These are phyloP conservation scores for Cryptococcus sp. DNA, from an alignment of 1,284 basidiomycete species.

Conservation along the genomic window DNA sequence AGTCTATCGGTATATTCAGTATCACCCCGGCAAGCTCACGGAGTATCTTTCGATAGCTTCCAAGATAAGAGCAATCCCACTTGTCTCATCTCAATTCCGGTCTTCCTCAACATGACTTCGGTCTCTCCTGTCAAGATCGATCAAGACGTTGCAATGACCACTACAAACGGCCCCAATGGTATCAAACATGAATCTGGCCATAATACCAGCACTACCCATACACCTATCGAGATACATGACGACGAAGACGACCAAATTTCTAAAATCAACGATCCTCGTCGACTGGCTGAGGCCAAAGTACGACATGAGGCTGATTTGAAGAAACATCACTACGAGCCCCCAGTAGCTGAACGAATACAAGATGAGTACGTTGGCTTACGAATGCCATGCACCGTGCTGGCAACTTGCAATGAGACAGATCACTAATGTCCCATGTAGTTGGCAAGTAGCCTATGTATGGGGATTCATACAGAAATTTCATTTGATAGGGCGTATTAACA, in stretches of 20 bases:
- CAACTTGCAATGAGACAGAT: neutral
- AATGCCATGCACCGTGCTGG: neutral
- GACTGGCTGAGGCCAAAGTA: slow-evolving; percentile 17
- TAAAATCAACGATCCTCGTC: neutral
- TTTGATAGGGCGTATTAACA: slow-evolving; percentile 22
- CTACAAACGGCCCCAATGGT: too few species aligned
- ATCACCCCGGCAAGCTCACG: too few species aligned
- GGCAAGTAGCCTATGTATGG: slow-evolving; percentile 45
- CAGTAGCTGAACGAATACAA: slow-evolving; percentile 16
- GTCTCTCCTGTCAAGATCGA: neutral
- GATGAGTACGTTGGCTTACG: slow-evolving; percentile 32
- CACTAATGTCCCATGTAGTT: slow-evolving; percentile 18
- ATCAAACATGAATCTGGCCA: too few species aligned
- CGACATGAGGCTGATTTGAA: slow-evolving; percentile 28
- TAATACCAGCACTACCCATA: too few species aligned
- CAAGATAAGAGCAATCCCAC: too few species aligned
- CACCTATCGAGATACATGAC: neutral
- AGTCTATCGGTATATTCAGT: too few species aligned
- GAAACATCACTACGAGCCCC: slow-evolving; percentile 24
- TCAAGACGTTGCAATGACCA: too few species aligned
- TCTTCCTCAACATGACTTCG: neutral
- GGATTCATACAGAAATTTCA: slow-evolving; percentile 43
- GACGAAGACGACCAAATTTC: slow-evolving; percentile 1
- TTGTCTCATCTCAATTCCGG: too few species aligned
- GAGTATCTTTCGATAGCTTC: too few species aligned